Conservation (phyloP, 306 rosid species). For the Vigna mungo region DNA sequence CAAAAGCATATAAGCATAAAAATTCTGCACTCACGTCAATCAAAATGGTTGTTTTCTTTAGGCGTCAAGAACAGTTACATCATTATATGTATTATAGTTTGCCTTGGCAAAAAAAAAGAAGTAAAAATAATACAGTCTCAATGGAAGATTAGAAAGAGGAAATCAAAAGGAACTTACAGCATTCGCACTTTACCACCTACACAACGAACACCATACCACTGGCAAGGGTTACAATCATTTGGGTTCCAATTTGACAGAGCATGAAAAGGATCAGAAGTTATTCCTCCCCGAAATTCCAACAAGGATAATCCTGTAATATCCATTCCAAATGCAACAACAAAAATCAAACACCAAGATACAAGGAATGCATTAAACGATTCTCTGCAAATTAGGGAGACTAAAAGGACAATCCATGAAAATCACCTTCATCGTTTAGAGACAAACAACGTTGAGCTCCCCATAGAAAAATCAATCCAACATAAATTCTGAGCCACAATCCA, state of each 20-base stretch:
- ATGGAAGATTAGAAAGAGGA: conserved; percentile 23
- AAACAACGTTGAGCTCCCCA: conserved; percentile 53
- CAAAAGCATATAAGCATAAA: conserved; percentile 38
- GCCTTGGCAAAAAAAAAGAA: not conserved
- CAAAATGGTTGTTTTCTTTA: conserved; percentile 7
- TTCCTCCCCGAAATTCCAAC: conserved; percentile 64
- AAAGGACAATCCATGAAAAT: conserved; percentile 29
- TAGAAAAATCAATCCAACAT: conserved; percentile 56
- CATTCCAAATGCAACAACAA: conserved; percentile 43
- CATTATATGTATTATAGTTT: not conserved
- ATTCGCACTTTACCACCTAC: conserved; percentile 64
- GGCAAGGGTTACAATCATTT: conserved; percentile 68
- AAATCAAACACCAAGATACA: conserved; percentile 26
- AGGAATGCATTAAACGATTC: conserved; percentile 32
- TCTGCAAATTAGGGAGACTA: not conserved
- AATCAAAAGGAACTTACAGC: conserved; percentile 64
- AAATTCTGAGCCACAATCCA: conserved; percentile 60
- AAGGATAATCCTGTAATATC: conserved; percentile 67
- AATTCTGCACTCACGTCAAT: not conserved
- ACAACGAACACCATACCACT: conserved; percentile 81
- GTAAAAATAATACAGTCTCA: not conserved
- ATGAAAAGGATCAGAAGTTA: conserved; percentile 71
- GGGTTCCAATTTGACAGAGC: conserved; percentile 78
- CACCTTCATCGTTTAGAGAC: conserved; percentile 86
- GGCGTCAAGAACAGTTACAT: not conserved